These are phyloP conservation scores for Arabis hirsuta DNA, from an alignment of 345 rosid species.

Conservation along the genomic window DNA sequence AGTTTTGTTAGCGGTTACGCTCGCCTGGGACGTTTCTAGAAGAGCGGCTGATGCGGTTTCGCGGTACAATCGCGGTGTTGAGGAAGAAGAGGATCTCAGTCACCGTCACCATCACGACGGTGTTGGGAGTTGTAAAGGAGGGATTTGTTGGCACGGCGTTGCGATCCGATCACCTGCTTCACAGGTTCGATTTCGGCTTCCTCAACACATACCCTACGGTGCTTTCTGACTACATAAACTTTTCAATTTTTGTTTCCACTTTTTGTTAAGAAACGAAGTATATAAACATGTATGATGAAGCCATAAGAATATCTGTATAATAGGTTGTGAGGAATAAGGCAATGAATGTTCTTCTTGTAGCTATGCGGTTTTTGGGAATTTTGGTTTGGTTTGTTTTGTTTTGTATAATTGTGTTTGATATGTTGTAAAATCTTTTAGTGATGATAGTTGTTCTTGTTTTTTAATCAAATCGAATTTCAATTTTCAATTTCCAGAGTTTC, in stretches of 20 bases:
- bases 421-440: conserved; percentile 27
- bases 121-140: conserved; percentile 82
- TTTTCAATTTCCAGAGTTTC: neutral
- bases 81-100: conserved; percentile 34
- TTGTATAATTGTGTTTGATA: conserved; percentile 17
- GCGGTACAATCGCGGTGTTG: conserved; percentile 42
- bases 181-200: conserved; percentile 90
- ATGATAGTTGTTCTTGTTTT: conserved; percentile 20
- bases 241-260: neutral
- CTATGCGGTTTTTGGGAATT: neutral
- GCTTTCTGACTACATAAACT: conserved; percentile 35
- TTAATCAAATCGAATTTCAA: neutral
- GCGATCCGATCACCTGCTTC: conserved; percentile 92
- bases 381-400: neutral
- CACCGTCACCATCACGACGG: conserved; percentile 55
- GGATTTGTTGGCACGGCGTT: conserved; percentile 99
- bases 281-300: conserved; percentile 1
- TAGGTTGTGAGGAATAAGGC: conserved; percentile 29
- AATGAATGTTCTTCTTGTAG: conserved; percentile 21
- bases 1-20: conserved; percentile 64
- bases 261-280: neutral
- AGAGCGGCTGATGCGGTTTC: conserved; percentile 73
- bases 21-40: conserved; percentile 89
- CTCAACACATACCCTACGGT: conserved; percentile 54
- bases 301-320: conserved; percentile 25